phyloP scores from a whole-genome alignment of 345 rosid genomes.

The Pistacia atlantica region DNA sequence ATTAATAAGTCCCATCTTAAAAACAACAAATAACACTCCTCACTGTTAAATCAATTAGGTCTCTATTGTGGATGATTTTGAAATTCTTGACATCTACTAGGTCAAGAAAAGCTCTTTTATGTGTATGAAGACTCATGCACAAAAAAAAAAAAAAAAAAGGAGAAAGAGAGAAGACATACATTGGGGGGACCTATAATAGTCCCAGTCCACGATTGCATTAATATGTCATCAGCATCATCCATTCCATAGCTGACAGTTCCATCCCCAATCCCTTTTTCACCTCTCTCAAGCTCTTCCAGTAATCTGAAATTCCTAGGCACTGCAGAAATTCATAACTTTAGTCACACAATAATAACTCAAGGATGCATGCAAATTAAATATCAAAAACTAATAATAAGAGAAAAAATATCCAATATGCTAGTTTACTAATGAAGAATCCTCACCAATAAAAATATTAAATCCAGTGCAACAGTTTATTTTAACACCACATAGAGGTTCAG shows the following conservation, averaged over 20 bases:
- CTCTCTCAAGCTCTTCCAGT: constrained; percentile 83
- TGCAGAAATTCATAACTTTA: constrained; percentile 30
- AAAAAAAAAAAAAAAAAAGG: neutral
- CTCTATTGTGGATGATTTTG: neutral
- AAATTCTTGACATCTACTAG: no score
- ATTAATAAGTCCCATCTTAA: neutral
- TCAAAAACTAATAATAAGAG: neutral
- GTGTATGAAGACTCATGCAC: neutral
- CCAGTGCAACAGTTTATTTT: neutral
- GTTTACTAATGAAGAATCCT: neutral
- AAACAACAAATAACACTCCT: neutral
- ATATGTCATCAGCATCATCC: constrained; percentile 97
- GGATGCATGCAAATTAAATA: constrained; percentile 1
- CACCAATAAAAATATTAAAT: neutral
- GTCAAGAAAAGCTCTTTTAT: neutral
- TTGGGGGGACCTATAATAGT: constrained; percentile 74
- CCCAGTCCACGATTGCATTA: constrained; percentile 93
- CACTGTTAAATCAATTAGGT: constrained; percentile 1
- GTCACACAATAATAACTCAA: neutral
- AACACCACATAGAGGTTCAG: neutral
- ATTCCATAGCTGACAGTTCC: constrained; percentile 99
- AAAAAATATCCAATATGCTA: neutral
- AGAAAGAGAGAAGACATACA: constrained; percentile 31
- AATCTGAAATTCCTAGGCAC: constrained; percentile 76
- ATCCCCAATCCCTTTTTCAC: constrained; percentile 87